Evolutionary conservation across 2,329 filamentous ascomycete genomes (phyloP), one percentile per base, ranked within the genome.

Genomic region (Calcarisporium arbuscula): DNA sequence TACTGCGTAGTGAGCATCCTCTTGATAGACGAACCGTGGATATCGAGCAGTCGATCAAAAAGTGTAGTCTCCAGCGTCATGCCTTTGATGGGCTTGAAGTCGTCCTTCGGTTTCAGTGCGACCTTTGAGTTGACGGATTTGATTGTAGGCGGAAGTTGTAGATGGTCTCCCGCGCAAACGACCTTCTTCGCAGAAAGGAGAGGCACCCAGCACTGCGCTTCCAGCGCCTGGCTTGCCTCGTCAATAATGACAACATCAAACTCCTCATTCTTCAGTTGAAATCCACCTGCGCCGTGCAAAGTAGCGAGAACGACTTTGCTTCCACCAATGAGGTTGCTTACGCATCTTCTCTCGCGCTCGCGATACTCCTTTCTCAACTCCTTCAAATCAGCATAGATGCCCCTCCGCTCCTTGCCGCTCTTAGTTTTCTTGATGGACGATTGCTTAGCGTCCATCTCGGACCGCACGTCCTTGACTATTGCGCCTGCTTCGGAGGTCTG

Each of bases 241-340:
- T 98, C 92, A 37, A 98, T 87, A 41, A 98, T 80, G 19, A 98
- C 85, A 5, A 95, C 84, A 57, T 98, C 92, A 45, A 98, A 98
- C 34, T 76, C 65, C 51, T 94, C 79, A 41, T 80, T 74, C 41
- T 78, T 80, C 20, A 95, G 65, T 60, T 95, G 87, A 48, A 79
- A 82, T 0, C 89, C 85, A 8, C 92, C 92, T 1, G 90, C 83
- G 4, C 92, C 92, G 57, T 98, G 92, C 28, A 98, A 69, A 3
- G 92, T 98, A 1, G 89, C 85, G 12, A 96, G 74, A 5, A 96
- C 87, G 19, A 96, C 89, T 53, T 85, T 87, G 57, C 87, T 94
- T 15, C 76, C 74, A 3, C 70, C 66, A 1, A 96, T 71, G 4
- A 98, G 65, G 36, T 80, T 80, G 33, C 74, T 74, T 3, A 95